Percentiles rank a stretch among this genome's conserved stretches.
Conservation (phyloP, 352 stramenopile genomes). For the Globisporangium camurandrum region DNA sequence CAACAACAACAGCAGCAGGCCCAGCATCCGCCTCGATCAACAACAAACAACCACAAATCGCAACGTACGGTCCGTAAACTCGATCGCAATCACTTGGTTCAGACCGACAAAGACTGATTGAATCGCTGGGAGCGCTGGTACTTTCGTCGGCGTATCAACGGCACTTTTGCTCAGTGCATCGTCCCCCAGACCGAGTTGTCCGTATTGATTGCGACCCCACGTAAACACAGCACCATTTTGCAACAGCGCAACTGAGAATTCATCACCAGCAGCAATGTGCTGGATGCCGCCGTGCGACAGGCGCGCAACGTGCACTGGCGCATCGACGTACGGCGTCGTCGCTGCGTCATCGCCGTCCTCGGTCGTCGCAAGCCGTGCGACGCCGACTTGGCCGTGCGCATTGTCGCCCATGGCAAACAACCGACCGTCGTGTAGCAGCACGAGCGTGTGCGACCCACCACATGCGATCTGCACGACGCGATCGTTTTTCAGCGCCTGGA, state of each 20-base stretch:
- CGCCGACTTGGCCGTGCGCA: conserved; percentile 55
- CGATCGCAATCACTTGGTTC: conserved; percentile 74
- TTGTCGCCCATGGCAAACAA: conserved; percentile 75
- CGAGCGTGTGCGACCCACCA: conserved; percentile 60
- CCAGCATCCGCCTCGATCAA: too few relatives aligned
- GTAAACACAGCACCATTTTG: conserved; percentile 46
- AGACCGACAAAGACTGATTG: conserved; percentile 50
- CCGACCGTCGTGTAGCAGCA: conserved; percentile 49
- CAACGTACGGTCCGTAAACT: conserved; percentile 61
- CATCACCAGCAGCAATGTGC: conserved; percentile 48
- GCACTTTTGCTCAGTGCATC: conserved; percentile 20
- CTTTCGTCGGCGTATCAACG: conserved; percentile 41
- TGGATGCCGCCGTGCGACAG: conserved; percentile 22
- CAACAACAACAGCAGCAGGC: conserved; percentile 1
- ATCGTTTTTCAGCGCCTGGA: conserved; percentile 55
- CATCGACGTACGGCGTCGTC: conserved; percentile 28
- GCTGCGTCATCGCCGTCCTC: not conserved
- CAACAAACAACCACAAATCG: not conserved
- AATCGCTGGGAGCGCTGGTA: conserved; percentile 44
- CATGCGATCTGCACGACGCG: conserved; percentile 51
- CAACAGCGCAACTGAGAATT: conserved; percentile 59
- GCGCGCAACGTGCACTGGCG: conserved; percentile 21
- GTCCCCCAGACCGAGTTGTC: conserved; percentile 54
- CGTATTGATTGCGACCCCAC: conserved; percentile 67
- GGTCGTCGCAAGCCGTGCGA: conserved; percentile 12